Evolutionary conservation across 2,329 filamentous ascomycete genomes (phyloP).

Genomic region (Fusarium torulosum): DNA sequence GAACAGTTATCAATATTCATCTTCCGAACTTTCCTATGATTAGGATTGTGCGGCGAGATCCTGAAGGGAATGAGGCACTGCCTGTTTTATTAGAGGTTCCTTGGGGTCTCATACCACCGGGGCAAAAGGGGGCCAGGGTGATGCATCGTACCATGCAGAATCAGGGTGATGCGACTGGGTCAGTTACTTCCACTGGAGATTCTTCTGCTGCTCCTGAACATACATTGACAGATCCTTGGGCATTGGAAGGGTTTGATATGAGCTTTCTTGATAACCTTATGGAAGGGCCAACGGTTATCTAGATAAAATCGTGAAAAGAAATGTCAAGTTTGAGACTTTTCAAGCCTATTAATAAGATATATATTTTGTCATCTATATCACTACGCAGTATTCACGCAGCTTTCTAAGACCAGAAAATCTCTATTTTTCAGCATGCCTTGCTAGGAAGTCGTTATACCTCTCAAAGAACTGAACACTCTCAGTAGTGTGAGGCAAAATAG

Average conservation of each 20-base stretch:
- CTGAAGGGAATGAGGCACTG: background rate
- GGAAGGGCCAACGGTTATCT: slow-evolving; percentile 9
- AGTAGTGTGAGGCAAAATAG: background rate
- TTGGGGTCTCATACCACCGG: background rate
- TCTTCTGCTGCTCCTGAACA: no score
- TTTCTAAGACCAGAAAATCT: no score
- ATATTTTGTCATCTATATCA: background rate
- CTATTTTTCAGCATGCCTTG: background rate
- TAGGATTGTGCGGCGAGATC: slow-evolving; percentile 45
- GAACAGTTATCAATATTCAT: slow-evolving; percentile 51
- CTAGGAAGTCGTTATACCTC: slow-evolving; percentile 21
- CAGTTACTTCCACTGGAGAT: background rate
- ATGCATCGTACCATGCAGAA: fast-evolving
- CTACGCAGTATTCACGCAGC: background rate
- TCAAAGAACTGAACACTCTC: slow-evolving; percentile 21
- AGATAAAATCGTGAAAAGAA: background rate
- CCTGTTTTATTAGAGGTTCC: background rate
- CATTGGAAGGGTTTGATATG: slow-evolving; percentile 17
- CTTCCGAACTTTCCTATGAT: slow-evolving; percentile 60
- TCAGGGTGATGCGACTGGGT: no score
- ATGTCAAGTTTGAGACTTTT: background rate
- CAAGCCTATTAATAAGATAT: background rate
- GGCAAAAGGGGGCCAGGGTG: fast-evolving
- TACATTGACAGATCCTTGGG: background rate
- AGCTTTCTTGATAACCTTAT: slow-evolving; percentile 17